These are phyloP conservation scores for Fusarium sp. DNA, from an alignment of 2,329 filamentous ascomycete species.

Conservation along the genomic window DNA sequence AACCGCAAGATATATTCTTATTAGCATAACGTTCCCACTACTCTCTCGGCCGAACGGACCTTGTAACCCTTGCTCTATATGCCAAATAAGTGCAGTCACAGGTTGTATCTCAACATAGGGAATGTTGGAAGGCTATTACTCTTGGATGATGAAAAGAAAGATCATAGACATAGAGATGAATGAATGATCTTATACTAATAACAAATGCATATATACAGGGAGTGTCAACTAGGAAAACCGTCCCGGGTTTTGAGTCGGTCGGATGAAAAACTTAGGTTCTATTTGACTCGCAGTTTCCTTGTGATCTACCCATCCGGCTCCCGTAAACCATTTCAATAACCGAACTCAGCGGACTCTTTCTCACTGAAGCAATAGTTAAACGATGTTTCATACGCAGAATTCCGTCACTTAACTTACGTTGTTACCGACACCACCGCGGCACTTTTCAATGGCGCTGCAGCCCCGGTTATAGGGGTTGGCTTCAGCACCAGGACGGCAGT, in stretches of 20 bases:
- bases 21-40: no score
- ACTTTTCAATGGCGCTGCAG: neutral
- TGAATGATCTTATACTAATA: neutral
- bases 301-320: rapidly evolving
- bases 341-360: no score
- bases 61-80: neutral
- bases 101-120: rapidly evolving
- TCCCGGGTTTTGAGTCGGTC: neutral
- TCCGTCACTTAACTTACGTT: neutral
- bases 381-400: rapidly evolving
- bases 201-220: rapidly evolving
- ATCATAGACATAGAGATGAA: rapidly evolving
- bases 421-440: neutral
- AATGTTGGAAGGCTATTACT: rapidly evolving
- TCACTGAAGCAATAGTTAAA: neutral
- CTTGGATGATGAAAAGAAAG: neutral
- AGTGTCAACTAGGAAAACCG: neutral
- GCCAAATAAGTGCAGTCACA: neutral
- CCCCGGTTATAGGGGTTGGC: neutral
- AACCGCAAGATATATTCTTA: neutral
- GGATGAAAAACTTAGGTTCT: neutral
- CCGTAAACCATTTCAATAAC: neutral
- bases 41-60: no score
- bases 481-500: neutral
- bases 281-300: neutral